Evolutionary conservation across 2,329 filamentous ascomycete genomes (phyloP).

Genomic region (Neofusicoccum kwambonambiense): DNA sequence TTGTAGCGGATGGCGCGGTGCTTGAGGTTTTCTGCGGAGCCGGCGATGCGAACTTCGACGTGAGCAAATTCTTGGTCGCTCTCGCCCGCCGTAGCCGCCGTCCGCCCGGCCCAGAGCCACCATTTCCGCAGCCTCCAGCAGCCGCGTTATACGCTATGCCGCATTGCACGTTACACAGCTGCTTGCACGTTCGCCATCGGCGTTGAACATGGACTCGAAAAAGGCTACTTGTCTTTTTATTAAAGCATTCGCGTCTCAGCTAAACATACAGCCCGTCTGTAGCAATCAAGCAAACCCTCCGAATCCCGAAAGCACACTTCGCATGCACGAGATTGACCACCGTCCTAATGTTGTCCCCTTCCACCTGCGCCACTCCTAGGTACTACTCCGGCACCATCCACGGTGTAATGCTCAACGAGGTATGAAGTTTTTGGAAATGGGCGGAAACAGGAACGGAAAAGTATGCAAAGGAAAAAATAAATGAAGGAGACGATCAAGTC

Average conservation of each 20-base stretch:
- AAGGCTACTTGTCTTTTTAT: neutral
- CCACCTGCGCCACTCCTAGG: neutral
- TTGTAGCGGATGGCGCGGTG: conserved; percentile 33
- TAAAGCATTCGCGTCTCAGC: neutral
- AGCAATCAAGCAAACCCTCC: neutral
- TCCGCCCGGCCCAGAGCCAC: neutral
- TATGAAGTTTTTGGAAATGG: neutral
- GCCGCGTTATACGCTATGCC: neutral
- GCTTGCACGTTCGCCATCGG: no score
- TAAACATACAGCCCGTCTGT: neutral
- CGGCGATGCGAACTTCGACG: conserved; percentile 11
- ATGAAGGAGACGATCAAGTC: neutral
- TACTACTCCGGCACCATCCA: neutral
- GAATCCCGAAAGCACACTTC: neutral
- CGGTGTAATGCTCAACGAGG: neutral
- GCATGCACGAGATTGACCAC: neutral
- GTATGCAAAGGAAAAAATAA: conserved; percentile 6
- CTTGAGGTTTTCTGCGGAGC: neutral
- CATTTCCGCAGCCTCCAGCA: neutral
- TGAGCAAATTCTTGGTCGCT: conserved; percentile 12
- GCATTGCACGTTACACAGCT: no score
- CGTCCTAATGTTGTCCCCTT: neutral
- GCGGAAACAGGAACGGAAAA: neutral
- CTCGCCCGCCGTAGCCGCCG: conserved; percentile 13
- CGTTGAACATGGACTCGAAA: no score